A percentile compares a stretch with the other conserved stretches of the same genome.
These are phyloP conservation scores for Podila epicladia DNA, from an alignment of 192 early-diverging fungal species.

Conservation along the genomic window DNA sequence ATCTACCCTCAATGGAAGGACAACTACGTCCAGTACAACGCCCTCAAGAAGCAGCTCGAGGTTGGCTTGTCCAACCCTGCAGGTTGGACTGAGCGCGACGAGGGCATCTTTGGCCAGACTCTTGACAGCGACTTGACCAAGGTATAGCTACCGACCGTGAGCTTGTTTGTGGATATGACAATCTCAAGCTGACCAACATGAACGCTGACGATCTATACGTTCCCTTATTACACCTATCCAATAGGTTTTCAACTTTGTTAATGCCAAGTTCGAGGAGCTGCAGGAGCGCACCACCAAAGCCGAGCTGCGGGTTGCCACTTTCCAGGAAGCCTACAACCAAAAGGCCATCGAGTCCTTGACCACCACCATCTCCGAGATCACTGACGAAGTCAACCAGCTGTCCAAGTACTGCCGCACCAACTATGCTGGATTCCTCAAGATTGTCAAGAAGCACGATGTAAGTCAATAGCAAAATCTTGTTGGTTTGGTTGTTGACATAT, in stretches of 20 bases:
- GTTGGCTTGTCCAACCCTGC: constrained; percentile 67
- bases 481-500: background rate
- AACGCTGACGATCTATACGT: background rate
- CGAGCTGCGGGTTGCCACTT: constrained; percentile 61
- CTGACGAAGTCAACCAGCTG: constrained; percentile 81
- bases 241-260: constrained; percentile 76
- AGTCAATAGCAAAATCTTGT: background rate
- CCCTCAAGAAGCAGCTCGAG: constrained; percentile 86
- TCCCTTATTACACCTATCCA: background rate
- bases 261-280: constrained; percentile 79
- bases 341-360: constrained; percentile 65
- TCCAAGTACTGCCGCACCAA: constrained; percentile 81
- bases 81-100: constrained; percentile 85
- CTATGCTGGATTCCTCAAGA: constrained; percentile 89
- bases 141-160: constrained; percentile 44
- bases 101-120: constrained; percentile 90
- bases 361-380: constrained; percentile 74
- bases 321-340: constrained; percentile 55
- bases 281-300: constrained; percentile 74
- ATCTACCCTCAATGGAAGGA: constrained; percentile 83
- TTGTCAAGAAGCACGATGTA: constrained; percentile 98
- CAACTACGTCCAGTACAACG: constrained; percentile 85
- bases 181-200: background rate
- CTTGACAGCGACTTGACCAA: constrained; percentile 92
- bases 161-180: background rate